phyloP scores from a whole-genome alignment of 805 yeast species.

The Metschnikowia baotianmanensis region DNA sequence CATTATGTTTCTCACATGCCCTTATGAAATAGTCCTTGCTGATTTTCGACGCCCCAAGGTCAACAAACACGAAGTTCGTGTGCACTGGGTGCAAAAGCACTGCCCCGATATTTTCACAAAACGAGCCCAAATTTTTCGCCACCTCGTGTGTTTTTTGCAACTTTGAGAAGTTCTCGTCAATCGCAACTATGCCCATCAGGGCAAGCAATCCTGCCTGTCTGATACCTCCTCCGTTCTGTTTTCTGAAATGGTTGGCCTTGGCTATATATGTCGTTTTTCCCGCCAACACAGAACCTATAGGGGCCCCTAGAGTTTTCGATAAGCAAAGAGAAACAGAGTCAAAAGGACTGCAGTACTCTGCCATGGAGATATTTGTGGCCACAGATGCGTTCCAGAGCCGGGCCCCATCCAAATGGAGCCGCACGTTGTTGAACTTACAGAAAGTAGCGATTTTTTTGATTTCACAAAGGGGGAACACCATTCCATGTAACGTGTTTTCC shows the following conservation, averaged over 20 bases:
- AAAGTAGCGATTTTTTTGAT: constrained; percentile 35
- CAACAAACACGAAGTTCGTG: constrained; percentile 42
- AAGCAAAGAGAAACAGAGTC: constrained; percentile 44
- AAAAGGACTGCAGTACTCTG: constrained; percentile 38
- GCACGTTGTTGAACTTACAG: constrained; percentile 33
- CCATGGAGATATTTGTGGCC: constrained; percentile 39
- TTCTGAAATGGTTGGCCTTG: constrained; percentile 45
- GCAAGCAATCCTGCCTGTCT: constrained; percentile 43
- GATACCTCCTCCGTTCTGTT: constrained; percentile 46
- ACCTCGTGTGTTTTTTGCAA: constrained; percentile 30
- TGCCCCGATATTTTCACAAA: constrained; percentile 30
- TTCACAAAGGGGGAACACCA: constrained; percentile 40
- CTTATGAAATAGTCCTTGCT: constrained; percentile 23
- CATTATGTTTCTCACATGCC: constrained; percentile 21
- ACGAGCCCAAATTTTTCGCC: constrained; percentile 35
- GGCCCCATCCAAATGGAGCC: constrained; percentile 44
- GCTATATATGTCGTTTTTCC: constrained; percentile 28
- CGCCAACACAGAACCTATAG: constrained; percentile 43
- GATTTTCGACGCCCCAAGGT: constrained; percentile 30
- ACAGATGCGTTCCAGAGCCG: constrained; percentile 44
- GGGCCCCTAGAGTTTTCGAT: constrained; percentile 44
- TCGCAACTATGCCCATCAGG: constrained; percentile 40
- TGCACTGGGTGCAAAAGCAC: constrained; percentile 37
- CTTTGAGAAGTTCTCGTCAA: constrained; percentile 38
- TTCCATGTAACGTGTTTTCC: constrained; percentile 45